phyloP scores from a whole-genome alignment of 345 rosid species.

The Arabis alpina region DNA sequence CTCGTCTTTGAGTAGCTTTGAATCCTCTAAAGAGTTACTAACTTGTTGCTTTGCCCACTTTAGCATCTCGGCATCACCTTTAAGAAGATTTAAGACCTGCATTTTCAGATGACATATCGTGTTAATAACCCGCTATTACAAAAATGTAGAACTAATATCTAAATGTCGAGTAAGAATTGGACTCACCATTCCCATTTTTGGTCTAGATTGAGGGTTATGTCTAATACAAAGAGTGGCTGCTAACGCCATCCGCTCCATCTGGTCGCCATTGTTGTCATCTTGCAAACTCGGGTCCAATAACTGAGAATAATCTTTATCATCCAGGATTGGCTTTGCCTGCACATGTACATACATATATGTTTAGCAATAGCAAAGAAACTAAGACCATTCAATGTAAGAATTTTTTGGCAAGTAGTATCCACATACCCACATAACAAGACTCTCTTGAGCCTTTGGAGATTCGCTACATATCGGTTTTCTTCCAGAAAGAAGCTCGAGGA shows the following conservation, averaged over 20 bases:
- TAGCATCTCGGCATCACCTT: slow-evolving; percentile 58
- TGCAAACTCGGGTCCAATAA: slow-evolving; percentile 62
- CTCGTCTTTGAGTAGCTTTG: slow-evolving; percentile 56
- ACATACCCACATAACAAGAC: slow-evolving; percentile 97
- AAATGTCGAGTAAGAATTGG: neutral
- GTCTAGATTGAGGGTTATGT: slow-evolving; percentile 68
- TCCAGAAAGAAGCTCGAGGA: slow-evolving; percentile 97
- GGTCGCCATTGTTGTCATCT: slow-evolving; percentile 48
- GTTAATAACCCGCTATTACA: neutral
- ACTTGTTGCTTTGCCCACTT: slow-evolving; percentile 68
- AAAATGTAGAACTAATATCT: neutral
- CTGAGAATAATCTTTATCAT: slow-evolving; percentile 54
- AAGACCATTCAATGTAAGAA: slow-evolving; percentile 1
- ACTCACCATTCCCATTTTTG: slow-evolving; percentile 74
- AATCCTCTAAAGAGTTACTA: slow-evolving; percentile 46
- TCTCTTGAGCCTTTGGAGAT: slow-evolving; percentile 73
- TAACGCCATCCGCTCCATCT: slow-evolving; percentile 75
- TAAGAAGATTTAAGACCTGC: slow-evolving; percentile 77
- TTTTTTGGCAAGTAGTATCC: neutral
- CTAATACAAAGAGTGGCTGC: slow-evolving; percentile 89
- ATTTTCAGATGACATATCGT: slow-evolving; percentile 14
- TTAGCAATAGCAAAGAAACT: slow-evolving; percentile 11
- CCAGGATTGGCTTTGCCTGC: slow-evolving; percentile 85
- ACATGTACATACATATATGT: slow-evolving; percentile 2
- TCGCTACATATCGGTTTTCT: slow-evolving; percentile 71